Base-by-base conservation (phyloP, 225 moss, liverwort and hornwort genomes). In the Polytrichum commune region DNA sequence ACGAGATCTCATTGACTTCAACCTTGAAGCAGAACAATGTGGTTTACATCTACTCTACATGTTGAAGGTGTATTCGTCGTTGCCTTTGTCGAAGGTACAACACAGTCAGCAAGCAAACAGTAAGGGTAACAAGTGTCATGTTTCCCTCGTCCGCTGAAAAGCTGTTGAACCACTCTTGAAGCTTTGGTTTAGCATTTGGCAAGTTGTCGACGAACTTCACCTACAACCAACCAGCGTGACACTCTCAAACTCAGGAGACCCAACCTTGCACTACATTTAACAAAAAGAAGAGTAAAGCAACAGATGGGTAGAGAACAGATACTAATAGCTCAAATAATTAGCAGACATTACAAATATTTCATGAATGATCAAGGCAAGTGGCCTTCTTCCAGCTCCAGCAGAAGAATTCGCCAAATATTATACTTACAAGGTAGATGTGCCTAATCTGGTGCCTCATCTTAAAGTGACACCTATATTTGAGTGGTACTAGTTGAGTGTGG, bases 41-140 rank as follows among this genome's bases (percentile, higher is more conserved):
- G 46, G 13, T 46, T 10, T 20, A 58, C 58, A 58, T 6, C 58
- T 66, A 76, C 58, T 76, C 62, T 77, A 79, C 76, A 64, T 69
- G 66, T 74, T 55, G 66, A 76, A 80, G 67, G 61, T 76, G 76
- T 53, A 78, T 67, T 61, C 76, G 72, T 53, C 90, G 84, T 78
- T 88, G 89, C 61, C 80, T 85, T 64, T 83, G 85, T 69, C 90
- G 84, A 63, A 90, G 80, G 69, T 88, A 90, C 82, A 90, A 79
- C 62, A 90, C 90, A 22, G 83, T 78, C 32, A 90, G 74, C 78
- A 90, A 79, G 65, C 90, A 90, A 20, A 82, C 75, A 55, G 9
- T 77, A 0, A 90, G 87, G 54, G 90, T 87, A 55, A 84, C 57
- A 71, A 90, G 78, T 53, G 85, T 88, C 55, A 72, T 72, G 66